Base-by-base conservation (phyloP, 1,139 yeast genomes). In the Yarrowia galli region DNA sequence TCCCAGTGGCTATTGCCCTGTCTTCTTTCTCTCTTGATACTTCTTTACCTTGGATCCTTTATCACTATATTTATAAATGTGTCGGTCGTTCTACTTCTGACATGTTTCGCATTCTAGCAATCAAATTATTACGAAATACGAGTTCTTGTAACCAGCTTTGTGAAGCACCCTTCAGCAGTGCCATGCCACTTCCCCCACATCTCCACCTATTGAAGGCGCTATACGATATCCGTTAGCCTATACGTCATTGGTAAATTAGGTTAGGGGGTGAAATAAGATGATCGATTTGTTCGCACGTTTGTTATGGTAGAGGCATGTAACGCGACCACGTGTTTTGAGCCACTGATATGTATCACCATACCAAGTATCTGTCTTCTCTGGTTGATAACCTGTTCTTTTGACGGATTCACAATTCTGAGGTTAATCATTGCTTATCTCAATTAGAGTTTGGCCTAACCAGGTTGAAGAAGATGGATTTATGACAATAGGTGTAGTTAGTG, bases 21-120 rank as follows among this genome's bases (percentile, higher is more conserved):
- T 32, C 22, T 43, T 23, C 4, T 58, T 10, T 58, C 64, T 20
- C 42, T 58, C 10, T 20, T 58, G 25, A 22, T 43, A 6, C 51
- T 58, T 28, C 46, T 58, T 22, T 58, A 58, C 61, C 46, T 58
- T 9, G 51, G 51, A 20, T 28, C 64, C 22, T 58, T 58, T 32
- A 42, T 58, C 51, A 58, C 64, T 20, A 58, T 58, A 58, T 58
- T 58, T 58, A 58, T 58, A 58, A 58, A 58, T n/a, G 38, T 58
- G 64, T 58, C 51, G 12, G 64, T 58, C 15, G 38, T 58, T 58
- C 18, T 43, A 2, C 64, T 58, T 22, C 64, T 58, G 40, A 15
- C 64, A 42, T 58, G 64, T 58, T 58, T 58, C 42, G 64, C 64
- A 58, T 32, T 58, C 46, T 58, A 58, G 63, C 60, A 54, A 40